phyloP scores from a whole-genome alignment of 2,329 filamentous ascomycete species.

The Hymenoscyphus albidus region DNA sequence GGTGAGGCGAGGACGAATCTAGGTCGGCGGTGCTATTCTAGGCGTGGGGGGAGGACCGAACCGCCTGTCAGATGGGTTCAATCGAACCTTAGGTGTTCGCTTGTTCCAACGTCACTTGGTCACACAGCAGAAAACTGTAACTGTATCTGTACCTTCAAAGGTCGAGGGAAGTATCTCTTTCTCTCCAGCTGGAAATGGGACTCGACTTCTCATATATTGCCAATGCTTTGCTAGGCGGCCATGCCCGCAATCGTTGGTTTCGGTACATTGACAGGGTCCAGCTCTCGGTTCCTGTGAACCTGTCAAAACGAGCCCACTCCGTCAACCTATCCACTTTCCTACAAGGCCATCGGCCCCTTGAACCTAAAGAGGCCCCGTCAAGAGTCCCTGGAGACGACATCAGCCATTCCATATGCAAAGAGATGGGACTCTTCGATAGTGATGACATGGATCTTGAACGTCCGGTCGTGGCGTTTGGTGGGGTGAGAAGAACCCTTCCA shows the following conservation, averaged over 20 bases:
- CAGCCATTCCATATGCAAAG: background rate
- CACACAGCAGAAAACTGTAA: background rate
- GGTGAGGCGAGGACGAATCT: background rate
- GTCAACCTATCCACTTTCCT: background rate
- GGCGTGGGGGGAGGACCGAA: background rate
- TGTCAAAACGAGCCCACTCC: background rate
- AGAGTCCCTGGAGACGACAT: background rate
- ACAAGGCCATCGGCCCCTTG: background rate
- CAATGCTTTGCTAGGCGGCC: background rate
- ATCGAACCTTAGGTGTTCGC: background rate
- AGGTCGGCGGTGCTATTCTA: background rate
- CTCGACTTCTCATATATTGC: slow-evolving; percentile 3
- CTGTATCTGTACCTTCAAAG: background rate
- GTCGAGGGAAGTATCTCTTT: background rate
- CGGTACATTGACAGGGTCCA: background rate
- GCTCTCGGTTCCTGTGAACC: background rate
- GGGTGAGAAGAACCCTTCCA: background rate
- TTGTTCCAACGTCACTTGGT: slow-evolving; percentile 2
- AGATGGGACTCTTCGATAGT: background rate
- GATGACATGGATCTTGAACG: background rate
- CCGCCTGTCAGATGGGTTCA: background rate
- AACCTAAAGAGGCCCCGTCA: background rate
- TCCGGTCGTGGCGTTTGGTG: background rate
- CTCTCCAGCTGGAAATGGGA: background rate
- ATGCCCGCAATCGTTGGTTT: background rate